A percentile compares a stretch with the other conserved stretches of the same genome.
Conservation (phyloP, 2,329 filamentous ascomycete species). For the Celoporthe dispersa region DNA sequence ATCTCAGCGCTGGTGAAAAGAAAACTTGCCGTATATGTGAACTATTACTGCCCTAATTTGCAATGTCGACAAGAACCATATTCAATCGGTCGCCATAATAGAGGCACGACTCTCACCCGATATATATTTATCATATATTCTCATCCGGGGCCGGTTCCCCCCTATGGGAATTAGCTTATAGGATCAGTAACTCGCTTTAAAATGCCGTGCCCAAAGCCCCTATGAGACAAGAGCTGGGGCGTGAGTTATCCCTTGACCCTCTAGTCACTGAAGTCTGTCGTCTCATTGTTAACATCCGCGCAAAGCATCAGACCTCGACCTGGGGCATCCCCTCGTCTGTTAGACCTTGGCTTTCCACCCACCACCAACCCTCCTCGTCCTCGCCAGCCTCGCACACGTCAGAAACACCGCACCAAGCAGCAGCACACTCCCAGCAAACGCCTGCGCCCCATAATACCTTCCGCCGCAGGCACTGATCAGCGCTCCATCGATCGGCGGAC, state of each 20-base stretch:
- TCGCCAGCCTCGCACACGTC: slow-evolving; percentile 43
- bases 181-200: background rate
- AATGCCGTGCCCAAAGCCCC: background rate
- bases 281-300: background rate
- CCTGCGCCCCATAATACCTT: slow-evolving; percentile 52
- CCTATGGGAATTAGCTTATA: background rate
- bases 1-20: background rate
- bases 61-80: too few species aligned
- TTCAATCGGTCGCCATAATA: too few species aligned
- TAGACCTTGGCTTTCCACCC: slow-evolving; percentile 47
- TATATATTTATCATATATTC: background rate
- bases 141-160: background rate
- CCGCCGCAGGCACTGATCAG: slow-evolving; percentile 49
- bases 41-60: too few species aligned
- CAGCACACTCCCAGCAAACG: slow-evolving; percentile 51
- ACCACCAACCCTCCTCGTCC: slow-evolving; percentile 43
- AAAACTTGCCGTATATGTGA: too few species aligned
- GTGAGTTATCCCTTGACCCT: background rate
- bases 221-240: background rate
- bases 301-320: background rate
- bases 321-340: too few species aligned
- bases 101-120: too few species aligned
- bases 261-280: background rate
- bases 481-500: slow-evolving; percentile 56
- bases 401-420: slow-evolving; percentile 48